Percentiles rank a stretch among this genome's conserved stretches.
Evolutionary conservation across 164 flowering plant species (phyloP).

Genomic region (Kingdonia uniflora): DNA sequence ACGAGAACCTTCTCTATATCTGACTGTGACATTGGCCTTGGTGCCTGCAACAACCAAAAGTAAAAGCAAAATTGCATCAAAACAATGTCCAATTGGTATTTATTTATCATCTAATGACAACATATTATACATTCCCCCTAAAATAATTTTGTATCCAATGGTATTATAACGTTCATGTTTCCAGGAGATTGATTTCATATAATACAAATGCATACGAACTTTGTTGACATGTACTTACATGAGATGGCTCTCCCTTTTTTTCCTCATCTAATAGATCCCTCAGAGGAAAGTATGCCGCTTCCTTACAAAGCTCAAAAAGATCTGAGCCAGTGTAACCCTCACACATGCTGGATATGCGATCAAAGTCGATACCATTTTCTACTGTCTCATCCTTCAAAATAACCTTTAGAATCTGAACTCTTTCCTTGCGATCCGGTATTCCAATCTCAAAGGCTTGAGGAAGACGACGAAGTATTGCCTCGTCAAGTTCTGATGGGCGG

Average conservation of each 20-base stretch:
- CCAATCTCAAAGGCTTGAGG: constrained; percentile 98
- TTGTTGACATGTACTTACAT: constrained; percentile 31
- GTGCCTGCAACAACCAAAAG: constrained; percentile 32
- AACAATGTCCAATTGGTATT: no score
- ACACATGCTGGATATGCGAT: constrained; percentile 55
- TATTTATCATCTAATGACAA: no score
- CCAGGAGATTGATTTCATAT: no score
- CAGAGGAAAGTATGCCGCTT: constrained; percentile 91
- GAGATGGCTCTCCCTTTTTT: constrained; percentile 42
- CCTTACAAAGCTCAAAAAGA: constrained; percentile 89
- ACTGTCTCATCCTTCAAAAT: constrained; percentile 72
- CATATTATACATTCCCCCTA: no score
- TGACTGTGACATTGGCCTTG: constrained; percentile 56
- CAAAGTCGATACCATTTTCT: constrained; percentile 58
- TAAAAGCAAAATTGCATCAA: no score
- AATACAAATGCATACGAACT: no score
- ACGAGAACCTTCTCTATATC: constrained; percentile 66
- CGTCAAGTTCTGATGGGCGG: constrained; percentile 97
- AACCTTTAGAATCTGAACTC: constrained; percentile 74
- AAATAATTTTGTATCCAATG: no score
- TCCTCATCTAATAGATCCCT: constrained; percentile 76
- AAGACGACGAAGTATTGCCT: constrained; percentile 92
- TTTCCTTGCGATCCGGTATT: constrained; percentile 60
- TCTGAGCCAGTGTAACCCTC: constrained; percentile 97
- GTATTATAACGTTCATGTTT: no score